Base-by-base conservation (phyloP, 1,139 yeast genomes). In the Saccharomyces hybrid region DNA sequence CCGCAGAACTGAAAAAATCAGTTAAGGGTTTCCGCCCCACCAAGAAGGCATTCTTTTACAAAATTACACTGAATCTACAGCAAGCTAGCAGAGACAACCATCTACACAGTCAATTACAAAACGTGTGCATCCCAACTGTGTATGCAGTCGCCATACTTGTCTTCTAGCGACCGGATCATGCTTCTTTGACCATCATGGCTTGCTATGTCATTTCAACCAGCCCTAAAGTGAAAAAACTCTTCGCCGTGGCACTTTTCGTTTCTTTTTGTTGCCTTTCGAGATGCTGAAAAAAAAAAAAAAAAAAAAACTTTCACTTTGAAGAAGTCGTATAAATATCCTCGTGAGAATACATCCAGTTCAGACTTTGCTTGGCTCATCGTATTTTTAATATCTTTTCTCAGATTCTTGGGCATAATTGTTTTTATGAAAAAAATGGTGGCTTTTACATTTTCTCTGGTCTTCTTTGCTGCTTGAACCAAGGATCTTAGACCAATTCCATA, bases 351-450 rank as follows among this genome's bases (percentile, higher is more conserved):
- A 38, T 16, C 44, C 5, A 5, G 11, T 38, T 19, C n/a, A 38
- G 24, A 9, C 6, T 19, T 9, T 38, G 24, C n/a, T 34, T 38
- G 24, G 24, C 24, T 38, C 24, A 19, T 38, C 44, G 44, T n/a
- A 51, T 51, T 47, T 51, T 26, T 11, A 12, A 11, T 24, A 2
- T 46, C 48, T 24, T 48, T 8, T 6, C 44, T 42, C 50, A 56
- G 54, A 49, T 32, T 58, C 55, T 55, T 58, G 60, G 62, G 61
- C 55, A 51, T 56, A 50, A 50, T 55, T 29, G 53, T 53, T 51
- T 52, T 53, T 58, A 44, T 41, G 32, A 41, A 52, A 29, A 29
- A 55, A 54, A 55, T 55, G 58, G 59, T 54, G 55, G 54, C 55
- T 59, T 49, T 56, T 56, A 47, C 47, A 50, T 51, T 51, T 27